Conservation (phyloP, 805 yeast species). For the Wickerhamiella parazyma region DNA sequence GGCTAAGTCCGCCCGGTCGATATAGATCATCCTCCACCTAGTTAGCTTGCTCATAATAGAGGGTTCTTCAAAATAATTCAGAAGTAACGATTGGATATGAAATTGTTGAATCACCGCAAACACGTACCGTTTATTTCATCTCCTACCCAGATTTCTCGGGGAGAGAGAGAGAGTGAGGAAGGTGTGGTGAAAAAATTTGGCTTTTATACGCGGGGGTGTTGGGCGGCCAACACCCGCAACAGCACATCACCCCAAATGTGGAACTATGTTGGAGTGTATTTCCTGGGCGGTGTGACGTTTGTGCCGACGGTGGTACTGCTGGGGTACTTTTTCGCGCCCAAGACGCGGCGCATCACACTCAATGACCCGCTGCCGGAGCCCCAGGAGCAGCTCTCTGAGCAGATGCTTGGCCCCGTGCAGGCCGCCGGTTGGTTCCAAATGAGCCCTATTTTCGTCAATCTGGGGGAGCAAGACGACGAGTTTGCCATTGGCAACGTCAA, state of each 20-base stretch:
- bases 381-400: constrained; percentile 9
- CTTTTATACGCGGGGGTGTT: background rate
- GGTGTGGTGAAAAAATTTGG: background rate
- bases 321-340: constrained; percentile 30
- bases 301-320: constrained; percentile 41
- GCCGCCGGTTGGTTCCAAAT: constrained; percentile 14
- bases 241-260: background rate
- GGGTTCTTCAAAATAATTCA: constrained; percentile 20
- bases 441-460: constrained; percentile 14
- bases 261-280: constrained; percentile 34
- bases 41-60: constrained; percentile 16
- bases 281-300: constrained; percentile 73
- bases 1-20: constrained; percentile 30
- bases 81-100: constrained; percentile 27
- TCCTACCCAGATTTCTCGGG: background rate
- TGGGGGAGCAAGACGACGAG: constrained; percentile 54
- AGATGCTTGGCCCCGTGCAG: constrained; percentile 12
- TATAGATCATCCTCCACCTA: constrained; percentile 24
- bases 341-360: constrained; percentile 24
- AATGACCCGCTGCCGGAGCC: constrained; percentile 8
- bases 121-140: constrained; percentile 1
- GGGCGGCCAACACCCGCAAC: background rate
- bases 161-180: background rate
- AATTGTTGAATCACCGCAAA: constrained; percentile 21
- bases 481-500: constrained; percentile 20